A percentile compares a stretch with the other conserved stretches of the same genome.
Conservation (phyloP, 2,329 filamentous ascomycete genomes). For the Xylaria sp. region DNA sequence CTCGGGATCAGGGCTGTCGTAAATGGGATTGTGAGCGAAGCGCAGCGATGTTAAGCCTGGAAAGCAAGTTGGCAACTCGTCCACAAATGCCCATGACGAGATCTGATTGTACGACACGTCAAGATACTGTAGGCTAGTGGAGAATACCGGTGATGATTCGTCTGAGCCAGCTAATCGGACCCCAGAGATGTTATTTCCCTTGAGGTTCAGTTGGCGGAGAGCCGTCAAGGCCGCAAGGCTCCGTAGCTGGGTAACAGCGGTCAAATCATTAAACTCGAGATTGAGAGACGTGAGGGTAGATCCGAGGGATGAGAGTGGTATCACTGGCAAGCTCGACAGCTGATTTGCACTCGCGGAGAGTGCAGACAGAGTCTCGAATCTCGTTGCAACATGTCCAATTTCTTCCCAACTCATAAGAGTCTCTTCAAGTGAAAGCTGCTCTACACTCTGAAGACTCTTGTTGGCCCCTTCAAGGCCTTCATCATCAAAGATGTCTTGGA, state of each 20-base stretch:
- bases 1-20: slow-evolving; percentile 62
- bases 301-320: slow-evolving; percentile 55
- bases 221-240: slow-evolving; percentile 61
- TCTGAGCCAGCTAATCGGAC: slow-evolving; percentile 47
- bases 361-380: slow-evolving; percentile 63
- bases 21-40: slow-evolving; percentile 87
- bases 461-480: slow-evolving; percentile 50
- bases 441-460: slow-evolving; percentile 61
- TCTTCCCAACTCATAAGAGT: slow-evolving; percentile 74
- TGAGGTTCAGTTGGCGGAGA: slow-evolving; percentile 74
- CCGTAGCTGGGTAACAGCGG: slow-evolving; percentile 65
- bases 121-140: slow-evolving; percentile 67
- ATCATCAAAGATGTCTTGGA: slow-evolving; percentile 60
- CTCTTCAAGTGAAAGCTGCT: slow-evolving; percentile 72
- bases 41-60: slow-evolving; percentile 80
- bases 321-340: slow-evolving; percentile 61
- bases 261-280: slow-evolving; percentile 78
- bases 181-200: slow-evolving; percentile 75
- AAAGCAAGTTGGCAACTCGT: slow-evolving; percentile 72
- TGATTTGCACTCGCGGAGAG: slow-evolving; percentile 68
- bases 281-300: slow-evolving; percentile 69
- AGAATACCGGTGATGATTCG: slow-evolving; percentile 59
- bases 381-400: slow-evolving; percentile 63
- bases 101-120: slow-evolving; percentile 80
- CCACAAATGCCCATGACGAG: slow-evolving; percentile 76